These are phyloP conservation scores for Candolleomyces aberdarensis DNA, from an alignment of 768 basidiomycete genomes.

Conservation along the genomic window DNA sequence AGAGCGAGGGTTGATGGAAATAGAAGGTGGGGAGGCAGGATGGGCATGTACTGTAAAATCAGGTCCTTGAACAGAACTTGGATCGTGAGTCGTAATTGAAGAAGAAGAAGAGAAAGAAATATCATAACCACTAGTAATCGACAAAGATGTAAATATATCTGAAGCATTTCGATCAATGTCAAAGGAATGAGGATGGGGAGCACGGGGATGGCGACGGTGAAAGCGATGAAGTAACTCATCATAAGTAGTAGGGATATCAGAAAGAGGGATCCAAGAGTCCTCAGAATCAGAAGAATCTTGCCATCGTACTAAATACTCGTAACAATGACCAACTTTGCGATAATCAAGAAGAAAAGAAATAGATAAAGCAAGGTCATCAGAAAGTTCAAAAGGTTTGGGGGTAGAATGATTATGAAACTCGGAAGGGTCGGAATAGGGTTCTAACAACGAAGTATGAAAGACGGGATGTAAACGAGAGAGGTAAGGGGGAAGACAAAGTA, in stretches of 20 bases:
- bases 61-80: too few species aligned
- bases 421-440: constrained; percentile 23
- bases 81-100: too few species aligned
- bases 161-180: too few species aligned
- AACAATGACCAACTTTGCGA: constrained; percentile 30
- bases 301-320: constrained; percentile 34
- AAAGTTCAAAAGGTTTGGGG: constrained; percentile 17
- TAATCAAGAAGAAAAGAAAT: constrained; percentile 26
- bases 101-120: too few species aligned
- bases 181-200: constrained; percentile 25
- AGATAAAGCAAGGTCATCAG: constrained; percentile 14
- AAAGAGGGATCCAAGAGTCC: constrained; percentile 32
- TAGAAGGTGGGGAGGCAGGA: too few species aligned
- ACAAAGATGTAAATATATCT: background rate
- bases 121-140: too few species aligned
- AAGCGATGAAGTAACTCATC: constrained; percentile 30
- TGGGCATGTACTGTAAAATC: too few species aligned
- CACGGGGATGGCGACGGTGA: constrained; percentile 28
- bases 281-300: constrained; percentile 24
- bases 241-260: constrained; percentile 27
- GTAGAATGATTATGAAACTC: constrained; percentile 25
- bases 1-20: too few species aligned
- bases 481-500: background rate
- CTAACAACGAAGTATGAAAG: constrained; percentile 32
- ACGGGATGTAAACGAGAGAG: constrained; percentile 23